Percentiles rank a stretch among this genome's conserved stretches.
These are phyloP conservation scores for Penicillium subrubescens DNA, from an alignment of 495 filamentous ascomycete species.

Conservation along the genomic window DNA sequence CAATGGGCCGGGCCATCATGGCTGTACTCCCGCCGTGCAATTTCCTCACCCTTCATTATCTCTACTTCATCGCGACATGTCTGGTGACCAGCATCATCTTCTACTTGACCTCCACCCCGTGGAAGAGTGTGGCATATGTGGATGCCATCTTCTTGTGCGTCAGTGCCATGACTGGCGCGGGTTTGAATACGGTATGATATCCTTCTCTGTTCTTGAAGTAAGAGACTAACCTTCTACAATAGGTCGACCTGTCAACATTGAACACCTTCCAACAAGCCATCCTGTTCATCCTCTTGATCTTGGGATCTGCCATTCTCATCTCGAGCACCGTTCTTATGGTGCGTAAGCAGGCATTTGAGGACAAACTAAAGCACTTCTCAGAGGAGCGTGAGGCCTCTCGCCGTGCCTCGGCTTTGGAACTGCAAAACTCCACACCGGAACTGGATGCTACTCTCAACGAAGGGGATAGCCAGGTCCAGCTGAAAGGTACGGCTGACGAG, in stretches of 20 bases:
- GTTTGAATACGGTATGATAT: conserved; percentile 64
- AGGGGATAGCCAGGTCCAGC: background rate
- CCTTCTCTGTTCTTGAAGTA: background rate
- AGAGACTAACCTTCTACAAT: background rate
- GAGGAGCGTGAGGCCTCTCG: conserved; percentile 38
- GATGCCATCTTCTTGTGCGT: conserved; percentile 77
- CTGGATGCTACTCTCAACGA: conserved; percentile 3
- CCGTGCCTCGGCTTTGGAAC: conserved; percentile 12
- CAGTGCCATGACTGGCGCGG: conserved; percentile 80
- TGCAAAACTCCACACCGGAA: conserved; percentile 8
- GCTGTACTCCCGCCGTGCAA: conserved; percentile 55
- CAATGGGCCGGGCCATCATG: conserved; percentile 28
- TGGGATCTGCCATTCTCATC: conserved; percentile 62
- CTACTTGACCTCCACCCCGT: conserved; percentile 66
- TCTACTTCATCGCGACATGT: conserved; percentile 71
- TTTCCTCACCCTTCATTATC: conserved; percentile 78
- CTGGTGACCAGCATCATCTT: conserved; percentile 72
- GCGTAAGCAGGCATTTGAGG: conserved; percentile 71
- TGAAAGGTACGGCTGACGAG: background rate
- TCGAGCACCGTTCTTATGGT: conserved; percentile 52
- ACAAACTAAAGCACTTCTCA: conserved; percentile 61
- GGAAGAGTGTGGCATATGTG: conserved; percentile 65
- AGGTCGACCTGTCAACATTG: conserved; percentile 62
- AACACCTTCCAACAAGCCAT: conserved; percentile 79
- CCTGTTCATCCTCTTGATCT: conserved; percentile 70